Conservation (phyloP, 306 rosid species). For the Oxytropis ochrocephala region DNA sequence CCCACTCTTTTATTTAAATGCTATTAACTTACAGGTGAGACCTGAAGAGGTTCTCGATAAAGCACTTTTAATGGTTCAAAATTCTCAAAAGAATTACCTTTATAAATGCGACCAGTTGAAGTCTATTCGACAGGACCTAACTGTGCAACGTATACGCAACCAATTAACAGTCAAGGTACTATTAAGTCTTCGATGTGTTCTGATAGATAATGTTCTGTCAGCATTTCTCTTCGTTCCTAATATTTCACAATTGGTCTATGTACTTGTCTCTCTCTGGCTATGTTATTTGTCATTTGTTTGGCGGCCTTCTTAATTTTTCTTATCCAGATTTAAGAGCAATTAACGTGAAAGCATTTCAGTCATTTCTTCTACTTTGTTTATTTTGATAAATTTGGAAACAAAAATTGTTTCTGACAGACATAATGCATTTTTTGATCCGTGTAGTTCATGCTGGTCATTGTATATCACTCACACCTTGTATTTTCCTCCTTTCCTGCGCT, state of each 20-base stretch:
- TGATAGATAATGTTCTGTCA: not conserved
- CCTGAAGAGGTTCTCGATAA: constrained; percentile 96
- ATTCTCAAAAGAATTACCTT: constrained; percentile 85
- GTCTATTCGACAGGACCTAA: constrained; percentile 97
- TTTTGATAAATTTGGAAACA: not conserved
- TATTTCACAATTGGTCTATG: constrained; percentile 42
- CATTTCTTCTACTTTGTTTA: not conserved
- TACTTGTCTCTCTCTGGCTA: constrained; percentile 27
- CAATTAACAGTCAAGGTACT: constrained; percentile 86
- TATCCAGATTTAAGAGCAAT: not conserved
- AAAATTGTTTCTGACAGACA: not conserved
- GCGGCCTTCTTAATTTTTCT: not conserved
- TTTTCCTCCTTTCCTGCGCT: not conserved
- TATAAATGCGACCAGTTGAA: constrained; percentile 94
- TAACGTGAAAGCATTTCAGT: not conserved
- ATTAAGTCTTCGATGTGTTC: constrained; percentile 17
- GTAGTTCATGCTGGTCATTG: not conserved
- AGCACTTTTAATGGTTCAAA: constrained; percentile 77
- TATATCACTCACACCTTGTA: not conserved
- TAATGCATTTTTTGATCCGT: not conserved
- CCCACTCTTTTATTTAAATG: not conserved
- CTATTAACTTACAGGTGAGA: constrained; percentile 64
- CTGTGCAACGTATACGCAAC: constrained; percentile 86
- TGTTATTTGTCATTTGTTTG: not conserved
- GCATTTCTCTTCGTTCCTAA: not conserved